Evolutionary conservation across 345 rosid species (phyloP), one percentile per base, ranked within the genome.

Genomic region (Viola odorata): DNA sequence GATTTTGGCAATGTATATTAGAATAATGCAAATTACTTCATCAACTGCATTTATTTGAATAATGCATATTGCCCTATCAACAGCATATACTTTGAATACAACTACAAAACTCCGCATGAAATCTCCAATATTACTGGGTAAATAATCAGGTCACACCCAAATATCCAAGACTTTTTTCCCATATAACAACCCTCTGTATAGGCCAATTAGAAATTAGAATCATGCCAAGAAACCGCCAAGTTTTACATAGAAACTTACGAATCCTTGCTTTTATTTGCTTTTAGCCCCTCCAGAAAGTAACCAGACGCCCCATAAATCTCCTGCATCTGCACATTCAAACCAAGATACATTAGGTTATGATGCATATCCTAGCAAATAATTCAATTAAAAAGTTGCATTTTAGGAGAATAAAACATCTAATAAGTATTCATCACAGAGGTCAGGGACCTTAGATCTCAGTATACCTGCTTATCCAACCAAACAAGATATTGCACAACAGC

Each of bases 401-500:
- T 1, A 37, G 48, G 15, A 6, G 40, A 9, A 17, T 32, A 11
- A 53, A 32, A 53, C 14, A 49, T 5, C 4, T 9, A 23, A 32
- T 17, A 4, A 36, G 14, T 0, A 37, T 12, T 41, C 32, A 32
- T 41, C 8, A 42, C n/a, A 47, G 16, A 10, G 5, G 6, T 16
- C 12, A 37, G 45, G 41, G 36, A 50, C 53, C 17, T 8, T 57
- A 17, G 58, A 48, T 52, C 50, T 32, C 52, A 15, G 17, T 11
- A 39, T 75, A 88, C 97, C 90, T 86, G 91, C 62, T 78, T 77
- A 72, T 91, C 98, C 50, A 91, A 85, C 98, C 98, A 91, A 57
- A 68, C 87, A 69, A 94, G 88, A 84, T 71, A 94, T 67, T 90
- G 96, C 73, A 94, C 99, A 75, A 90, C 91, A 78, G 95, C 92